Conservation (phyloP, 139 green algal genomes). For the Asterochloris erici region DNA sequence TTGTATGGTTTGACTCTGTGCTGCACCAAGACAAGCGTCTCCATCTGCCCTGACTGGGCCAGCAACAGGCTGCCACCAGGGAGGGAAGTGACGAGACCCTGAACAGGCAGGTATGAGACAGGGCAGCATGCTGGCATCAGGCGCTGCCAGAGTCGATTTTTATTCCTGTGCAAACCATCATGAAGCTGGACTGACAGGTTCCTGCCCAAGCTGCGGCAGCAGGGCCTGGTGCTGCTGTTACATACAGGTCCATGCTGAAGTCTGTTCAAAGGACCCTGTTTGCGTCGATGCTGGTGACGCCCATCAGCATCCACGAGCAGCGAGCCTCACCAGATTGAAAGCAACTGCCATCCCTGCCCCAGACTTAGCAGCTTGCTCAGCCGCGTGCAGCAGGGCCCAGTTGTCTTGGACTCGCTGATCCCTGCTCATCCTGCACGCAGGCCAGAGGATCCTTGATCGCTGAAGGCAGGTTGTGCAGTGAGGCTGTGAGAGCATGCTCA, state of each 20-base stretch:
- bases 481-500: conserved; percentile 14
- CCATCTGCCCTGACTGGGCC: not conserved
- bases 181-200: no score
- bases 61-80: not conserved
- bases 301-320: not conserved
- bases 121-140: no score
- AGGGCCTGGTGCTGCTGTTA: no score
- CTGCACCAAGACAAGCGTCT: not conserved
- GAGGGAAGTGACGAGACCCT: not conserved
- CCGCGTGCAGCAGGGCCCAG: conserved; percentile 90
- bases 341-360: conserved; percentile 57
- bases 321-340: conserved; percentile 78
- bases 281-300: not conserved
- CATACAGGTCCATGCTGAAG: no score
- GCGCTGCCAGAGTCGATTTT: no score
- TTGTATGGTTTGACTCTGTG: not conserved
- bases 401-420: conserved; percentile 93
- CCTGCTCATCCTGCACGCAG: conserved; percentile 69
- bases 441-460: not conserved
- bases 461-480: not conserved
- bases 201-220: no score
- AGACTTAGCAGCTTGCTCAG: conserved; percentile 49
- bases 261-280: not conserved
- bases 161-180: no score
- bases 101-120: no score